These are phyloP conservation scores for Chalciporus pseudorubinellus DNA, from an alignment of 768 basidiomycete genomes.

Conservation along the genomic window DNA sequence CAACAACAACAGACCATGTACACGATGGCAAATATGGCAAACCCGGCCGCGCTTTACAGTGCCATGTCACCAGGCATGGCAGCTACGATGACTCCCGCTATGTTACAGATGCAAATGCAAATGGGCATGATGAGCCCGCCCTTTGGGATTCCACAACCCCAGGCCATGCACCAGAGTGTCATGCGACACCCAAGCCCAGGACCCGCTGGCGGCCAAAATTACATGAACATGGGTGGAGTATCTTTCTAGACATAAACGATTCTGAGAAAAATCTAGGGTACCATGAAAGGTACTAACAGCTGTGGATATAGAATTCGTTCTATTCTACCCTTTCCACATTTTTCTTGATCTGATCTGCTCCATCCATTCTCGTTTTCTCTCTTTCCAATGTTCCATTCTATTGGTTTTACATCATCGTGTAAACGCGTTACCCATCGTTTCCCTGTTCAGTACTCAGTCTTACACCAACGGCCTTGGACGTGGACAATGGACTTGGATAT, in stretches of 20 bases:
- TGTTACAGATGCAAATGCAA: conserved; percentile 48
- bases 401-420: conserved; percentile 18
- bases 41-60: conserved; percentile 43
- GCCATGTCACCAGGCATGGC: conserved; percentile 33
- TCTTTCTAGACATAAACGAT: conserved; percentile 27
- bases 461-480: conserved; percentile 33
- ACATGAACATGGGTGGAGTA: conserved; percentile 42
- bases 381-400: conserved; percentile 18
- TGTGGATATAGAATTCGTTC: conserved; percentile 28
- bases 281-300: conserved; percentile 12
- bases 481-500: conserved; percentile 56
- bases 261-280: neutral
- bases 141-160: conserved; percentile 54
- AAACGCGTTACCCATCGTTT: conserved; percentile 32
- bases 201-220: conserved; percentile 45
- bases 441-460: conserved; percentile 26
- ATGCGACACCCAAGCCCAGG: conserved; percentile 79
- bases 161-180: conserved; percentile 83
- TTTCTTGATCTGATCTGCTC: conserved; percentile 17
- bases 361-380: conserved; percentile 3
- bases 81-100: conserved; percentile 29
- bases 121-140: conserved; percentile 48
- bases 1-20: conserved; percentile 49
- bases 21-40: conserved; percentile 39
- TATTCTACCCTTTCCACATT: conserved; percentile 9